Conservation (phyloP, 2,329 filamentous ascomycete species). For the Diaporthe sp. region DNA sequence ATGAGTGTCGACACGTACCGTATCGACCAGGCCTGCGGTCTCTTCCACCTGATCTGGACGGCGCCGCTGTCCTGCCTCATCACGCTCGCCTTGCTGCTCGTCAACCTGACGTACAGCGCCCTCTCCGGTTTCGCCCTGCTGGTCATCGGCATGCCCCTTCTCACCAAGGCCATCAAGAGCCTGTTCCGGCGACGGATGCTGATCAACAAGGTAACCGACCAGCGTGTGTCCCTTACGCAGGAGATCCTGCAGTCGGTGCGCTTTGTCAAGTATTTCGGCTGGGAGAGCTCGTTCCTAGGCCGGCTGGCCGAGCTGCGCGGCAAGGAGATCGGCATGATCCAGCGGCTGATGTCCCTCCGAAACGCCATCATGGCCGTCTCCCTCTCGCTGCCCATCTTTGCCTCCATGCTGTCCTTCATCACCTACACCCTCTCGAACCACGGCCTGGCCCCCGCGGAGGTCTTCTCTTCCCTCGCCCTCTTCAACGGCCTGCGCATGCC, state of each 20-base stretch:
- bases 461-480: slow-evolving; percentile 93
- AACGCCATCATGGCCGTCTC: slow-evolving; percentile 88
- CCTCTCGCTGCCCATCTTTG: slow-evolving; percentile 90
- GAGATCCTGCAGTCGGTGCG: slow-evolving; percentile 92
- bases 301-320: slow-evolving; percentile 80
- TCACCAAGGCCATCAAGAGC: slow-evolving; percentile 82
- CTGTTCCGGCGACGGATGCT: slow-evolving; percentile 80
- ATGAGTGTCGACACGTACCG: slow-evolving; percentile 98
- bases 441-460: slow-evolving; percentile 76
- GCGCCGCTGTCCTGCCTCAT: slow-evolving; percentile 83
- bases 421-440: slow-evolving; percentile 79
- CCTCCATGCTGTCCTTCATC: slow-evolving; percentile 95
- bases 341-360: slow-evolving; percentile 83
- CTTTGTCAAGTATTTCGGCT: slow-evolving; percentile 97
- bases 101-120: slow-evolving; percentile 92
- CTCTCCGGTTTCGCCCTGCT: slow-evolving; percentile 89
- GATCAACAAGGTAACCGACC: slow-evolving; percentile 96
- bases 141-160: slow-evolving; percentile 80
- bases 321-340: slow-evolving; percentile 86
- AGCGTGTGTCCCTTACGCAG: slow-evolving; percentile 90
- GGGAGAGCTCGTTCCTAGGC: slow-evolving; percentile 88
- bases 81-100: slow-evolving; percentile 81
- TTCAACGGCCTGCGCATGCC: slow-evolving; percentile 95
- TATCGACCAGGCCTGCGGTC: slow-evolving; percentile 86
- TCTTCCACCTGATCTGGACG: slow-evolving; percentile 95